Evolutionary conservation across 345 rosid species (phyloP), one percentile per base, ranked within the genome.

Genomic region (Geranium rotundifolium): DNA sequence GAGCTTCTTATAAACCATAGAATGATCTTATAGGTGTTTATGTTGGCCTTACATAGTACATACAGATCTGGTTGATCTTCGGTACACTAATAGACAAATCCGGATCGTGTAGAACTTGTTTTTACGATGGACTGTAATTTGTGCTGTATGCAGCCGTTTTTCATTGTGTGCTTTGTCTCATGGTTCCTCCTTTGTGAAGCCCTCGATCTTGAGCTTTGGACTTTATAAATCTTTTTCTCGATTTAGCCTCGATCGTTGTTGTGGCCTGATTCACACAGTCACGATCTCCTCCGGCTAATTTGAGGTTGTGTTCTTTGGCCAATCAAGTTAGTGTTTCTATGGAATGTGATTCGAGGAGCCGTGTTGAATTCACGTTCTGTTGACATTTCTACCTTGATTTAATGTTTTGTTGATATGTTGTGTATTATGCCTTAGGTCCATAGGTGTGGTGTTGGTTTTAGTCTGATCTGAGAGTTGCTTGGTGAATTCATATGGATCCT

Each of bases 401-500:
- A 19, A 56, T 65, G 19, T 34, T 59, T 62, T 27, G n/a, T 63
- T 57, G 14, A 34, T 65, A 39, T 41, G 9, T 64, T 57, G 7
- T n/a, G 31, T 5, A 62, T 54, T 68, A 39, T 19, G 17, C 29
- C 13, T 19, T 46, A 6, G 7, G 0, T 19, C 7, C 37, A 29
- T 61, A 31, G 68, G 29, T 67, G 14, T 16, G 15, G 15, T 46
- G 13, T 64, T 59, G 57, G 5, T 13, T 55, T 17, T 15, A 7
- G 18, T 31, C 60, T 61, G 69, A 69, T 72, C 67, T 71, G 62
- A 39, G 14, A 29, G n/a, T 58, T 18, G 20, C 15, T 13, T 27
- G 58, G 37, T 59, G 31, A 19, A 57, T 16, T 61, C 29, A 30
- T n/a, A 16, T 27, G 58, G 76, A 74, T 74, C 76, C 67, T n/a